These are phyloP conservation scores for Candida pseudoglaebosa DNA, from an alignment of 805 yeast genomes.

Conservation along the genomic window DNA sequence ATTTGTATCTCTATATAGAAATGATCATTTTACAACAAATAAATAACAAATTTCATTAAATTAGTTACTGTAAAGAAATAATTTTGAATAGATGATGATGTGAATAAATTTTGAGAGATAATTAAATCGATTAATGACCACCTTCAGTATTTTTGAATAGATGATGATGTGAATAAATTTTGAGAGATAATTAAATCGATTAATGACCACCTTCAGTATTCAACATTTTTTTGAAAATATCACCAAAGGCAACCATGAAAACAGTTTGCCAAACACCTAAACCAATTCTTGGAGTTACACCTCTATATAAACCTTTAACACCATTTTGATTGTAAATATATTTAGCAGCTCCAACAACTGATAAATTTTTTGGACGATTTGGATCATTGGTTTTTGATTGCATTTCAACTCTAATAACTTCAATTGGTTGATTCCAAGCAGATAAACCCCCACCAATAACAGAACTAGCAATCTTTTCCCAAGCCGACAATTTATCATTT, in stretches of 20 bases:
- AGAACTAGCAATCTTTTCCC: constrained; percentile 80
- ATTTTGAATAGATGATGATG: too few species aligned
- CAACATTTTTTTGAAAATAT: constrained; percentile 51
- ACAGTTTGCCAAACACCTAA: constrained; percentile 98
- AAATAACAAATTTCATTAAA: too few species aligned
- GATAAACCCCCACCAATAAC: constrained; percentile 95
- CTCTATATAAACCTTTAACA: constrained; percentile 85
- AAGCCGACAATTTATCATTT: constrained; percentile 59
- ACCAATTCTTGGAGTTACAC: constrained; percentile 96
- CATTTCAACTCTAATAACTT: constrained; percentile 97
- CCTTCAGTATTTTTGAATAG: too few species aligned
- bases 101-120: too few species aligned
- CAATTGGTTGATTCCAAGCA: constrained; percentile 99
- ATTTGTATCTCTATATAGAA: too few species aligned
- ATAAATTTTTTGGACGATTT: constrained; percentile 88
- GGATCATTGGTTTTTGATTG: constrained; percentile 94
- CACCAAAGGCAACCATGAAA: constrained; percentile 98
- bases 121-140: too few species aligned
- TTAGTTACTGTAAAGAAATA: too few species aligned
- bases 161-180: too few species aligned
- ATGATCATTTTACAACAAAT: too few species aligned
- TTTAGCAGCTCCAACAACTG: constrained; percentile 69
- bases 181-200: too few species aligned
- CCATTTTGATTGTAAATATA: constrained; percentile 85
- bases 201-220: constrained; percentile 39